phyloP scores from a whole-genome alignment of 1,284 basidiomycete species.

The Leccinum solheimii region DNA sequence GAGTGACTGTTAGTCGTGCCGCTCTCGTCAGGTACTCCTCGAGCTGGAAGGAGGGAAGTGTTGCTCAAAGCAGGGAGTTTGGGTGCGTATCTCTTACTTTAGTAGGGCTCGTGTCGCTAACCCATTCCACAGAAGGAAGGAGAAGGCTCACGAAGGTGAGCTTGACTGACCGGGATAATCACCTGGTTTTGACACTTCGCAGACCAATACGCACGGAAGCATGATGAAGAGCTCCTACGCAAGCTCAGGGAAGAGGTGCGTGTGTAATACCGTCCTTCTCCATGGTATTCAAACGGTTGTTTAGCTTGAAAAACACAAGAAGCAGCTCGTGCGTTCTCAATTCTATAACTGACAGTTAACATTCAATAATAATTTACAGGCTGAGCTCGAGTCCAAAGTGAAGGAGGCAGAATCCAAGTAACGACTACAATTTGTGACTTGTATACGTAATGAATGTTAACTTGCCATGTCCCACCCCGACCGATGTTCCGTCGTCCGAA shows the following conservation, averaged over 20 bases:
- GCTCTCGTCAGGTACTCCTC: constrained; percentile 39
- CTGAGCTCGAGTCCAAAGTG: constrained; percentile 30
- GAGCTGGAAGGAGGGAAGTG: constrained; percentile 49
- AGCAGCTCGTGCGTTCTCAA: constrained; percentile 49
- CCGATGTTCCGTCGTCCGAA: constrained; percentile 15
- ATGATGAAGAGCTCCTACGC: constrained; percentile 54
- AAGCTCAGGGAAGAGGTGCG: constrained; percentile 60
- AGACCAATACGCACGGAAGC: constrained; percentile 62
- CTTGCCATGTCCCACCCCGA: constrained; percentile 18
- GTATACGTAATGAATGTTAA: constrained; percentile 7
- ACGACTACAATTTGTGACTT: constrained; percentile 6
- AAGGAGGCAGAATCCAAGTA: constrained; percentile 28
- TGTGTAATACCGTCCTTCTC: not conserved
- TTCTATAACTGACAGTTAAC: constrained; percentile 8
- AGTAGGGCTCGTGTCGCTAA: not conserved
- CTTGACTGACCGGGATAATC: not conserved
- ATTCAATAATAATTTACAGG: constrained; percentile 24
- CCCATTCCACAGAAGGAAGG: constrained; percentile 56
- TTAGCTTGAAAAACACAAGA: constrained; percentile 59
- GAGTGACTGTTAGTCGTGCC: constrained; percentile 37
- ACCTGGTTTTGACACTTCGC: not conserved
- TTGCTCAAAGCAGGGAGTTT: constrained; percentile 60
- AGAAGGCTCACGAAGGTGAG: constrained; percentile 70
- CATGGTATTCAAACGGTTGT: constrained; percentile 5
- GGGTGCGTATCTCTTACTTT: constrained; percentile 36